Evolutionary conservation across 2,329 filamentous ascomycete species (phyloP).

Genomic region (Fusarium papillatum): DNA sequence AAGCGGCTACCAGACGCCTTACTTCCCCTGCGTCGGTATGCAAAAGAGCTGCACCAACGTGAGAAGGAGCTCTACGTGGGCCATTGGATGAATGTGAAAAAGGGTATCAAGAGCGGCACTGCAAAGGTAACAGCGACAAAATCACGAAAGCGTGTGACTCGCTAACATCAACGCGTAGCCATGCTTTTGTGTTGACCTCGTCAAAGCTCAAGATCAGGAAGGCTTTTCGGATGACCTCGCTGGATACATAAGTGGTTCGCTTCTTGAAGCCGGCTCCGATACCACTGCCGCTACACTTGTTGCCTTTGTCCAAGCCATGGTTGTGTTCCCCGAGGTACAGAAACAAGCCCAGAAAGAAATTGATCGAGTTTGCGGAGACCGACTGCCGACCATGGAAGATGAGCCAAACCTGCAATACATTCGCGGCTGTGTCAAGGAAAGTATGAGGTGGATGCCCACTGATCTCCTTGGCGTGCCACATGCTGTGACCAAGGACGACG

Average conservation of each 20-base stretch:
- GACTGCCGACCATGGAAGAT: conserved; percentile 59
- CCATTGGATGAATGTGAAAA: conserved; percentile 9
- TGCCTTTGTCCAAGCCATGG: conserved; percentile 60
- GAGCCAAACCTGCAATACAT: conserved; percentile 59
- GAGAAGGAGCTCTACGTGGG: conserved; percentile 8
- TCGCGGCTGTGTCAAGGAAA: conserved; percentile 50
- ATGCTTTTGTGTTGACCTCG: conserved; percentile 13
- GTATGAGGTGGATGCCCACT: conserved; percentile 47
- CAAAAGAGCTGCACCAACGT: conserved; percentile 2
- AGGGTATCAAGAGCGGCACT: conserved; percentile 34
- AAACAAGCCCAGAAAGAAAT: conserved; percentile 56
- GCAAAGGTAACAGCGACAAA: neutral
- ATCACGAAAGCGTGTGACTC: neutral
- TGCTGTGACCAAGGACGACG: conserved; percentile 47
- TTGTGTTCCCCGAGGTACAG: conserved; percentile 57
- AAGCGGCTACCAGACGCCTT: neutral
- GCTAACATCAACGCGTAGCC: neutral
- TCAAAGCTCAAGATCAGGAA: conserved; percentile 12
- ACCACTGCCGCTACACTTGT: conserved; percentile 46
- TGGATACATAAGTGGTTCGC: conserved; percentile 18
- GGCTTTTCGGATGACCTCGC: conserved; percentile 14
- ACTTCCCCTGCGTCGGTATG: neutral
- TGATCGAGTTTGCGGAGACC: conserved; percentile 58
- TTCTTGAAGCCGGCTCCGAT: conserved; percentile 50
- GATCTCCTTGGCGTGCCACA: conserved; percentile 53